Evolutionary conservation across 805 yeast genomes (phyloP).

Genomic region (Teunomyces kruisii): DNA sequence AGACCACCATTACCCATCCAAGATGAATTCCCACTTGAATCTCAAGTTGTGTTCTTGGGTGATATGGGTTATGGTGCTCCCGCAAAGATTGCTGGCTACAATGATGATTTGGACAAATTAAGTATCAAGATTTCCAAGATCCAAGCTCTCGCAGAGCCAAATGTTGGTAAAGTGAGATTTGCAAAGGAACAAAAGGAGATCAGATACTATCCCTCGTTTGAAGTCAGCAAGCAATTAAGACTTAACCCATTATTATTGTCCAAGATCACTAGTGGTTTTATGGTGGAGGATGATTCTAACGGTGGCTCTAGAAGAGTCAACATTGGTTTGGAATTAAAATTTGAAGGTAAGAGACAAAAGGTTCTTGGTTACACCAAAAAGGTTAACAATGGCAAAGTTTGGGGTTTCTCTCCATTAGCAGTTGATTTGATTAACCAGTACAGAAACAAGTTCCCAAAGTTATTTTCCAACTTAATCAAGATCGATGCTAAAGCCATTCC

Average conservation of each 20-base stretch:
- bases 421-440: conserved; percentile 64
- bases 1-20: conserved; percentile 74
- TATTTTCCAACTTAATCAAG: conserved; percentile 45
- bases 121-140: conserved; percentile 50
- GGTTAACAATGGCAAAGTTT: conserved; percentile 49
- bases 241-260: conserved; percentile 69
- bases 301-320: conserved; percentile 45
- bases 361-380: conserved; percentile 85
- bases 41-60: conserved; percentile 77
- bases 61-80: conserved; percentile 86
- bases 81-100: conserved; percentile 64
- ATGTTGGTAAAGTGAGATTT: conserved; percentile 62
- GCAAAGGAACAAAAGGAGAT: conserved; percentile 53
- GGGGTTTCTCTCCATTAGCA: conserved; percentile 85
- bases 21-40: conserved; percentile 75
- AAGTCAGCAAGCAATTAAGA: conserved; percentile 57
- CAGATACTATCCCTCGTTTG: conserved; percentile 63
- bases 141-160: conserved; percentile 52
- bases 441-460: conserved; percentile 55
- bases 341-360: conserved; percentile 74
- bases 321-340: conserved; percentile 82
- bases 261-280: conserved; percentile 70
- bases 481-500: conserved; percentile 36
- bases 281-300: conserved; percentile 50
- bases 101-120: conserved; percentile 38